A percentile compares a stretch with the other conserved stretches of the same genome.
These are phyloP conservation scores for Vitis cinerea DNA, from an alignment of 164 flowering plant genomes.

Conservation along the genomic window DNA sequence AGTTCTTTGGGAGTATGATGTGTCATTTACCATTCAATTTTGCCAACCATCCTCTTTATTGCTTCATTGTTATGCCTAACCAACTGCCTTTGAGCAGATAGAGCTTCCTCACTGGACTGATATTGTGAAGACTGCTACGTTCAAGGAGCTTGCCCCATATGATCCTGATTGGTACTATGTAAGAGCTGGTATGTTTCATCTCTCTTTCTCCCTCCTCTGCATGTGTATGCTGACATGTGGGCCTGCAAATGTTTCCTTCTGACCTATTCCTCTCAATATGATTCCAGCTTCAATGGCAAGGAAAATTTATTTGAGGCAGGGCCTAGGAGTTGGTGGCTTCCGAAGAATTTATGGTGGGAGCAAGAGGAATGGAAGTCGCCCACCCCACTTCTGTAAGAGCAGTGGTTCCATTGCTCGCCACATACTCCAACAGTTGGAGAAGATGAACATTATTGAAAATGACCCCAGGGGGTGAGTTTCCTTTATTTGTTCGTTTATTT, in stretches of 20 bases:
- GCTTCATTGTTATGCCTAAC: too few species aligned
- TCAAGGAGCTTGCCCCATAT: constrained; percentile 69
- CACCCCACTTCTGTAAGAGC: constrained; percentile 71
- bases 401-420: constrained; percentile 69
- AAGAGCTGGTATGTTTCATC: constrained; percentile 46
- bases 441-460: constrained; percentile 51
- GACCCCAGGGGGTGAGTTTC: constrained; percentile 53
- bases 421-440: constrained; percentile 57
- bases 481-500: too few species aligned
- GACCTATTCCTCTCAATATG: background rate
- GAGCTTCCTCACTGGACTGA: constrained; percentile 75
- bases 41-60: too few species aligned
- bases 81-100: constrained; percentile 26
- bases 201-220: background rate
- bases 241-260: background rate
- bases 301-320: constrained; percentile 53
- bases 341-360: constrained; percentile 67
- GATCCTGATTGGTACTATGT: constrained; percentile 68
- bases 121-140: constrained; percentile 57
- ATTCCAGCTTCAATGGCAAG: constrained; percentile 35
- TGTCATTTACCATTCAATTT: too few species aligned
- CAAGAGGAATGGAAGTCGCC: constrained; percentile 68
- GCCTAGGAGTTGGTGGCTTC: constrained; percentile 70
- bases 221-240: background rate
- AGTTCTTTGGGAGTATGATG: too few species aligned